Evolutionary conservation across 2,329 filamentous ascomycete species (phyloP), one percentile per base, ranked within the genome.

Genomic region (Cordyceps militaris): DNA sequence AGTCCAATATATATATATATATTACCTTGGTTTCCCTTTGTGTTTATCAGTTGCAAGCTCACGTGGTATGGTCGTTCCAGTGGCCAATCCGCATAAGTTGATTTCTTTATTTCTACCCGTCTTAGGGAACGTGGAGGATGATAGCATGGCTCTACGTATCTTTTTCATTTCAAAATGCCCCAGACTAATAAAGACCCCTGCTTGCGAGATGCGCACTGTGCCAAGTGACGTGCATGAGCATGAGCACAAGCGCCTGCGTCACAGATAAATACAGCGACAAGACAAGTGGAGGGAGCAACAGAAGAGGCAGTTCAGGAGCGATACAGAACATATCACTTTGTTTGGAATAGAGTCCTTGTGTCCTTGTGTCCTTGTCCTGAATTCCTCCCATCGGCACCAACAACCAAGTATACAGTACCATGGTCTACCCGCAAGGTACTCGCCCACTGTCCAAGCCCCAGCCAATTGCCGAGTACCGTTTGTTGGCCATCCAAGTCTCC

Each of bases 121-220:
- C n/a, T 11, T 11, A 46, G 43, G 3, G 21, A 46, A 46, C 21
- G 43, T 28, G 21, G 21, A 6, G 14, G 7, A 14, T 3, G 7
- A 46, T 46, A 16, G 23, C 21, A 46, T 46, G 43, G 24, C 43
- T 46, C 43, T 11, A 32, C 30, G 30, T 6, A 19, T 26, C 43
- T 26, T 11, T 28, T 42, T 52, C 36, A 52, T 52, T 52, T 40
- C 49, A 23, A 16, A 4, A n/a, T 52, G 49, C 49, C 36, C 49
- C 49, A 21, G 49, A 52, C 49, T 21, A 52, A 52, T 30, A 40
- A 26, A 42, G 49, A 42, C 24, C 49, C 49, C 49, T 52, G 49
- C 34, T 26, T 23, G 26, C 13, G 24, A 26, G 47, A 49, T 36
- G 30, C 36, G 42, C 49, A 48, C 16, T 36, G 30, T 50, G 48